phyloP scores from a whole-genome alignment of 2,329 filamentous ascomycete genomes.

The Acephala macrosclerotiorum region DNA sequence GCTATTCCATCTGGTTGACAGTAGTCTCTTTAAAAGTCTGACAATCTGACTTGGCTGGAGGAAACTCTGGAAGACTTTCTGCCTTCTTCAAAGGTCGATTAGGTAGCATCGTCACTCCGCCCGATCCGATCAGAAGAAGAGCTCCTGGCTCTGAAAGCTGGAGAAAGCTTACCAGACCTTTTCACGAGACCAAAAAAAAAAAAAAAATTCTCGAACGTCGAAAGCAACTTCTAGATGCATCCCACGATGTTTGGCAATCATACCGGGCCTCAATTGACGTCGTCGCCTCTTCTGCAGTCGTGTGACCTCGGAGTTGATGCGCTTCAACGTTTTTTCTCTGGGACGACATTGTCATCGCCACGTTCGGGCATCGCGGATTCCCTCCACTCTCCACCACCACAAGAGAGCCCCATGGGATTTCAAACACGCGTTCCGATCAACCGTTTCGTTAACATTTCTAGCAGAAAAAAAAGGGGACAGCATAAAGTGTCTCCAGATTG shows the following conservation, averaged over 20 bases:
- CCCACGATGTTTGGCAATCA: not conserved
- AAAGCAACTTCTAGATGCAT: not conserved
- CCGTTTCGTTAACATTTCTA: not conserved
- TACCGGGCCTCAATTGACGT: not conserved
- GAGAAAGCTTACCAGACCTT: not conserved
- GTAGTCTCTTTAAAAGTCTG: not conserved
- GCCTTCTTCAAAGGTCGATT: not conserved
- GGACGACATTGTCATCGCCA: conserved; percentile 1
- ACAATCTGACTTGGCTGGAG: not conserved
- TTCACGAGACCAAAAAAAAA: too few relatives aligned
- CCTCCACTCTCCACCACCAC: not conserved
- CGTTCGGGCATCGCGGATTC: not conserved
- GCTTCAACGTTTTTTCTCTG: not conserved
- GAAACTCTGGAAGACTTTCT: not conserved
- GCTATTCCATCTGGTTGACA: not conserved
- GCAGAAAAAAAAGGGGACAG: not conserved
- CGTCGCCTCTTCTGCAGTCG: not conserved
- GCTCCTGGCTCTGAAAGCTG: not conserved
- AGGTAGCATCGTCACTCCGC: not conserved
- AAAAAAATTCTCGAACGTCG: not conserved
- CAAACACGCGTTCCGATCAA: conserved; percentile 1
- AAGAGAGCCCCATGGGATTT: not conserved
- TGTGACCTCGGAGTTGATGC: not conserved
- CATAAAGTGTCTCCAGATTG: conserved; percentile 13
- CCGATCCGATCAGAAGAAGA: not conserved